phyloP scores from a whole-genome alignment of 2,329 filamentous ascomycete species.

The Bipolaris sorokiniana region DNA sequence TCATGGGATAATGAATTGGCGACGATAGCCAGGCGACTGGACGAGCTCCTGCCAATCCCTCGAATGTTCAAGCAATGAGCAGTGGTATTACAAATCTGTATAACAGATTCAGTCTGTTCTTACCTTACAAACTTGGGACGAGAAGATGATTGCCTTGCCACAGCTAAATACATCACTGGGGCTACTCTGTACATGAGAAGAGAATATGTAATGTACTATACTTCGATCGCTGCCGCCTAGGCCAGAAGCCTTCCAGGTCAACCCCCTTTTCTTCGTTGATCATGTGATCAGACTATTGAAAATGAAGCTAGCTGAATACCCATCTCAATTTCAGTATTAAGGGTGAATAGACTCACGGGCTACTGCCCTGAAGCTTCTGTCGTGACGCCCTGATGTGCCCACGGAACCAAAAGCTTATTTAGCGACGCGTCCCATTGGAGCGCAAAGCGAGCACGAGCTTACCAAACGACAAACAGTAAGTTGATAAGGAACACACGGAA shows the following conservation, averaged over 20 bases:
- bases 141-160: too few relatives aligned
- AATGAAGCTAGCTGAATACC: too few relatives aligned
- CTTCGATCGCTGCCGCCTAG: background rate
- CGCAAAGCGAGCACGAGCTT: background rate
- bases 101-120: background rate
- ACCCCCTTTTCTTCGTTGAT: background rate
- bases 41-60: conserved; percentile 32
- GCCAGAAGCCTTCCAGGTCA: background rate
- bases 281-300: too few relatives aligned
- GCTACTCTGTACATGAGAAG: background rate
- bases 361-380: too few relatives aligned
- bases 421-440: background rate
- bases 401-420: background rate
- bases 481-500: background rate
- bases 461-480: background rate
- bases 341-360: too few relatives aligned
- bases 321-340: too few relatives aligned
- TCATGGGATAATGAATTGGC: conserved; percentile 20
- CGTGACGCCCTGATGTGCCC: too few relatives aligned
- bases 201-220: background rate
- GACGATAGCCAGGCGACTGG: conserved; percentile 26
- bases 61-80: conserved; percentile 16
- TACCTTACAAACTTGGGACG: too few relatives aligned
- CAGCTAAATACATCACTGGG: background rate
- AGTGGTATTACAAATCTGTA: background rate